phyloP scores from a whole-genome alignment of 1,139 yeast species.

The Debaryomyces sp. region DNA sequence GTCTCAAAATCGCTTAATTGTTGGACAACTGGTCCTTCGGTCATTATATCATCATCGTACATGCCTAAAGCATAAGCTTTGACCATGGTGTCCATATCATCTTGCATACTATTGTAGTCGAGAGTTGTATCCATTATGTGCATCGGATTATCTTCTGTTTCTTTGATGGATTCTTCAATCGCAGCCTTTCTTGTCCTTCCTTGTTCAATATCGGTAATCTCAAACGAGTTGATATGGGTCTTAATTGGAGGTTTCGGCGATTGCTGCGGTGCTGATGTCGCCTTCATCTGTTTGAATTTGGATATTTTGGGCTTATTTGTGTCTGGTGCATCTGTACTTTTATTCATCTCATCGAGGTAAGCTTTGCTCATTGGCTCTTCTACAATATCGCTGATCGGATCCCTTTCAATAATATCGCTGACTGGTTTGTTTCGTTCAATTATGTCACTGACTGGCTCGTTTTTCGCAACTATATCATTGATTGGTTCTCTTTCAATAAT shows the following conservation, averaged over 20 bases:
- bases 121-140: constrained; percentile 29
- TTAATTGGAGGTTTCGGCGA: background rate
- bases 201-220: background rate
- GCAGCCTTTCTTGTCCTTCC: background rate
- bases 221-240: background rate
- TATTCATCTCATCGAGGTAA: background rate
- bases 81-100: constrained; percentile 59
- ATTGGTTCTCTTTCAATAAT: constrained; percentile 8
- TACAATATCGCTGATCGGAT: constrained; percentile 7
- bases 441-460: constrained; percentile 3
- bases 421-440: constrained; percentile 6
- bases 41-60: constrained; percentile 61
- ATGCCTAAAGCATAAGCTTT: constrained; percentile 60
- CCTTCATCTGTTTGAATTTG: constrained; percentile 9
- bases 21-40: constrained; percentile 61
- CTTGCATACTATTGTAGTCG: constrained; percentile 44
- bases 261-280: background rate
- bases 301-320: constrained; percentile 3
- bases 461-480: constrained; percentile 6
- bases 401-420: constrained; percentile 10
- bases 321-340: background rate
- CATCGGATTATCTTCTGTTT: constrained; percentile 18
- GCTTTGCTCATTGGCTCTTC: constrained; percentile 2
- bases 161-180: constrained; percentile 19
- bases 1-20: constrained; percentile 56